phyloP scores from a whole-genome alignment of 306 rosid genomes.

The Malus asiatica region DNA sequence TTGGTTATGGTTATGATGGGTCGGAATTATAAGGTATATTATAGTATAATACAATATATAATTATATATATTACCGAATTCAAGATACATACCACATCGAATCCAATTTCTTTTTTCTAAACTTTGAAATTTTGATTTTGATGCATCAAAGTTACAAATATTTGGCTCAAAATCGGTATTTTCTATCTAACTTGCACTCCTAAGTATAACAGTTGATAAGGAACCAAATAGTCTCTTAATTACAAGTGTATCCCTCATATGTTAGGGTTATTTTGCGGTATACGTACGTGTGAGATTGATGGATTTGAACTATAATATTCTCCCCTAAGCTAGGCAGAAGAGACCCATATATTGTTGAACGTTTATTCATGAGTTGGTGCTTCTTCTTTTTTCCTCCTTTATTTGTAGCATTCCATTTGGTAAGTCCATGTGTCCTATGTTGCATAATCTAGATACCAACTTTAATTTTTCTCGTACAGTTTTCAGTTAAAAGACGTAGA shows the following conservation, averaged over 20 bases:
- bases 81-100: background rate
- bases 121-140: background rate
- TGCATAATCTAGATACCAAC: background rate
- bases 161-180: background rate
- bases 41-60: background rate
- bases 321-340: background rate
- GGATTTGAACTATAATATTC: background rate
- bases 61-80: no score
- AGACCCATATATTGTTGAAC: background rate
- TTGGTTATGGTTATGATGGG: background rate
- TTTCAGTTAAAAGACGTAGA: no score
- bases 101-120: background rate
- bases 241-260: background rate
- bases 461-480: background rate
- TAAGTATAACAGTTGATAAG: background rate
- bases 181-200: background rate
- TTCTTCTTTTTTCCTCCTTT: background rate
- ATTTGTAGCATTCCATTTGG: background rate
- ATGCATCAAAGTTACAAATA: background rate
- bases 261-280: background rate
- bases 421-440: background rate
- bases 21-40: no score
- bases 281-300: background rate
- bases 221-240: background rate
- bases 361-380: background rate